Base-by-base conservation (phyloP, 2,329 filamentous ascomycete species). In the Xylariomycetidae sp. region DNA sequence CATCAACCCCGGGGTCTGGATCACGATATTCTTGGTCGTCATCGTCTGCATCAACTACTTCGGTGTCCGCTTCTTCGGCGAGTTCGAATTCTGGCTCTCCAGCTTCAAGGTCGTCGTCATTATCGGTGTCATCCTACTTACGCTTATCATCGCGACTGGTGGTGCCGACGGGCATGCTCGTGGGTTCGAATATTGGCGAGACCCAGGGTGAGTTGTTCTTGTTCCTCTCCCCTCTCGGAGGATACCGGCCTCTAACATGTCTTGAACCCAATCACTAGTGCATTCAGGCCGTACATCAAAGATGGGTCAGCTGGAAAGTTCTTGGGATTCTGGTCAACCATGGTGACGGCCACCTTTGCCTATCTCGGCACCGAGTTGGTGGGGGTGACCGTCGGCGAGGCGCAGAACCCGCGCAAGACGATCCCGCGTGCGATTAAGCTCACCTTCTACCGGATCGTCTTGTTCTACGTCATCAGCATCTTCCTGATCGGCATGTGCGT, bases 1-100 rank as follows among this genome's bases (percentile, higher is more conserved):
- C 27, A 68, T 90, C 35, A 89, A 90, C 50, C 79, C 85, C 0
- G 85, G 83, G 31, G 82, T 90, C 10, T 92, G 79, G 63, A 88
- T 93, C 35, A 72, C 85, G 24, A 70, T 85, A 31, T 79, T 85
- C 60, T 61, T 84, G 4, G 63, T 82, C 17, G 40, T 62, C 32
- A 82, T 85, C 47, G 48, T 82, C 37, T 58, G 54, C 44, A 81
- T 85, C 65, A 85, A 85, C 56, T 79, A 78, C 52, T 81, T 82
- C 39, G 67, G 83, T 32, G 78, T 89, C 53, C 65, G 63, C 15
- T 79, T 82, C 60, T 82, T 82, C 29, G 79, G 79, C 39, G 78
- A 83, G 50, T 70, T 75, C 41, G 72, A 76, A 47, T 71, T 82
- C 68, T 70, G 79, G 64, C 60, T 74, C 23, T 72, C 68, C 10